phyloP scores from a whole-genome alignment of 176 grass and related monocot species.

The Echinochloa phyllopogon region DNA sequence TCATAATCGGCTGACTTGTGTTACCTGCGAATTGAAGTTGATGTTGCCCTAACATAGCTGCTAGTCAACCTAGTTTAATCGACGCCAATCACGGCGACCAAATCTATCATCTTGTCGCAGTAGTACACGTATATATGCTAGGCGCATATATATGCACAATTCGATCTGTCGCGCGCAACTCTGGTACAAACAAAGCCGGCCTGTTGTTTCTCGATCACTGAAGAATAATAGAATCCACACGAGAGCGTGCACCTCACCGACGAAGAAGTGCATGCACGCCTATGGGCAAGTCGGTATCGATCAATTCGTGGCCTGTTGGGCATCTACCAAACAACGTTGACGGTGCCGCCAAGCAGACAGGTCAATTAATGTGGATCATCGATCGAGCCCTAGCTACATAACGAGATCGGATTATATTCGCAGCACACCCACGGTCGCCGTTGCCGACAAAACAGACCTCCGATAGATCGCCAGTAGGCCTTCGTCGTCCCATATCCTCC shows the following conservation, averaged over 20 bases:
- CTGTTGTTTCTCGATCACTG: too few species aligned
- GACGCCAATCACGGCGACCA: background rate
- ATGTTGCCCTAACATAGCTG: background rate
- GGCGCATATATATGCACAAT: too few species aligned
- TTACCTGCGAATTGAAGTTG: background rate
- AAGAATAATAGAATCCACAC: background rate
- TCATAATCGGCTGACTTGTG: background rate
- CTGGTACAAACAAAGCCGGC: too few species aligned
- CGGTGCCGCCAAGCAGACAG: background rate
- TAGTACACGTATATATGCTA: too few species aligned
- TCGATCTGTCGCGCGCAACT: too few species aligned
- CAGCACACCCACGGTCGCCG: background rate
- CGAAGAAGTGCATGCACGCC: background rate
- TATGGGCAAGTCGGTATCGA: background rate
- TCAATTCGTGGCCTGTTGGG: background rate
- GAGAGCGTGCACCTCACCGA: background rate
- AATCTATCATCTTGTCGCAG: background rate
- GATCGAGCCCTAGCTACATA: too few species aligned
- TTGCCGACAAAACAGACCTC: background rate
- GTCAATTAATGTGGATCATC: background rate
- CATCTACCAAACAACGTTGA: conserved; percentile 8
- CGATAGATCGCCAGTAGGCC: background rate
- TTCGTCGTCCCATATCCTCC: too few species aligned
- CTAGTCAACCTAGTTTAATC: background rate
- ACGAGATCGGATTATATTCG: too few species aligned